These are phyloP conservation scores for Kentomonas sorsogonicus DNA, from an alignment of 208 protist genomes.

Conservation along the genomic window DNA sequence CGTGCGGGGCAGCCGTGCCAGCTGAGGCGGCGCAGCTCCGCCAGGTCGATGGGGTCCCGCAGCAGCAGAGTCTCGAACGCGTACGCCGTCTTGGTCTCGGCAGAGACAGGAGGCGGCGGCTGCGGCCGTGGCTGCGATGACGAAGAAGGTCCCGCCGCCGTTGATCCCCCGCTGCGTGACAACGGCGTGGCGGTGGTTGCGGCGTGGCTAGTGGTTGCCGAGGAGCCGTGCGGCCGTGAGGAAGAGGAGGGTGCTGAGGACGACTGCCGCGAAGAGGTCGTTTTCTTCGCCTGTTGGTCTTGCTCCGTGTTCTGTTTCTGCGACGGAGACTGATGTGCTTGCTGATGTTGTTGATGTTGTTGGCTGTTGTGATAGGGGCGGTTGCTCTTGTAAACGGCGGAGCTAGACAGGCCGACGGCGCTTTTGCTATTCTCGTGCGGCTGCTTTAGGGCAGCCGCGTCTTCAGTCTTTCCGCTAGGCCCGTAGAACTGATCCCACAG, in stretches of 20 bases:
- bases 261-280: too few species aligned
- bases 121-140: neutral
- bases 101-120: too few species aligned
- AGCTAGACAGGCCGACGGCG: neutral
- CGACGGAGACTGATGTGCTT: too few species aligned
- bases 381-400: neutral
- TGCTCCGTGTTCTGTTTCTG: too few species aligned
- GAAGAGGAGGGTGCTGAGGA: too few species aligned
- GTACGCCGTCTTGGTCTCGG: conserved; percentile 14
- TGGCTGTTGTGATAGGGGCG: neutral
- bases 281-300: too few species aligned
- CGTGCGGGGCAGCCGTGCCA: conserved; percentile 48
- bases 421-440: neutral
- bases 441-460: too few species aligned
- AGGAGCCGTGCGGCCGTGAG: too few species aligned
- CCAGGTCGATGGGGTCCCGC: conserved; percentile 26
- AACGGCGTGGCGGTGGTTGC: too few species aligned
- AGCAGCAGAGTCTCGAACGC: conserved; percentile 25
- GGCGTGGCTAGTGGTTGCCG: too few species aligned
- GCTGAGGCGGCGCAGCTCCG: conserved; percentile 38
- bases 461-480: neutral
- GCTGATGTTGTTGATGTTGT: conserved; percentile 4
- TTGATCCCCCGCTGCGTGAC: too few species aligned
- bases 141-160: too few species aligned
- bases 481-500: neutral